Evolutionary conservation across 1,139 yeast genomes (phyloP), one percentile per base, ranked within the genome.

Genomic region (Lodderomyces oxycetoniae): DNA sequence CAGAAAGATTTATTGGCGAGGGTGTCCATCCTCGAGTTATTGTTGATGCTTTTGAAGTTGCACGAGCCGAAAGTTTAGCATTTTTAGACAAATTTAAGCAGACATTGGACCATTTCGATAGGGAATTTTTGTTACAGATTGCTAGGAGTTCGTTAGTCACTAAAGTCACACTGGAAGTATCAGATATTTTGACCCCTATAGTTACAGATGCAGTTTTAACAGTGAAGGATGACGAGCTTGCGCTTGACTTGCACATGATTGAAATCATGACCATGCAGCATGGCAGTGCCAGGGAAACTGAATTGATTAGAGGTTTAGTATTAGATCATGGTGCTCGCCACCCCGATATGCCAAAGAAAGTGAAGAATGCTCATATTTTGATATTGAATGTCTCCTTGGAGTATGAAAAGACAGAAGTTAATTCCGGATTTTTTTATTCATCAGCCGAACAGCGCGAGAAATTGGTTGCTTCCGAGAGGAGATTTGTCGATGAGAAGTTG

Each of bases 241-340:
- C 48, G 21, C 66, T 88, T 41, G 99, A 93, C 58, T 69, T 93
- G 49, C 96, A 91, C 61, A 93, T 93, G 99, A 81, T 93, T 49
- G 99, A 93, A 64, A 84, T 91, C 52, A 91, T 91, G 91, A 82
- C 94, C 47, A 93, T 93, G 97, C 96, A 91, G 72, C 93, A 85
- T 52, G 84, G 89, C 45, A 73, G 82, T 30, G 86, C 93, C 30
- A 75, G 78, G 43, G 94, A 89, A 40, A 89, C 98, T 14, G 74
- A 75, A 49, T 76, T 93, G 44, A 70, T 93, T 45, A 79, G 75
- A 49, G 99, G 99, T 29, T 74, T 93, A 47, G 97, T 91, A 26
- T 72, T 93, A 47, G 99, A 93, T 57, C 99, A 93, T 57, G 99
- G 99, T 43, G 96, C 96, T 11, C 79, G 99, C 57, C 98, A 93